A percentile compares a stretch with the other conserved stretches of the same genome.
Conservation (phyloP, 1,284 basidiomycete species). For the Taiwanofungus camphoratus region DNA sequence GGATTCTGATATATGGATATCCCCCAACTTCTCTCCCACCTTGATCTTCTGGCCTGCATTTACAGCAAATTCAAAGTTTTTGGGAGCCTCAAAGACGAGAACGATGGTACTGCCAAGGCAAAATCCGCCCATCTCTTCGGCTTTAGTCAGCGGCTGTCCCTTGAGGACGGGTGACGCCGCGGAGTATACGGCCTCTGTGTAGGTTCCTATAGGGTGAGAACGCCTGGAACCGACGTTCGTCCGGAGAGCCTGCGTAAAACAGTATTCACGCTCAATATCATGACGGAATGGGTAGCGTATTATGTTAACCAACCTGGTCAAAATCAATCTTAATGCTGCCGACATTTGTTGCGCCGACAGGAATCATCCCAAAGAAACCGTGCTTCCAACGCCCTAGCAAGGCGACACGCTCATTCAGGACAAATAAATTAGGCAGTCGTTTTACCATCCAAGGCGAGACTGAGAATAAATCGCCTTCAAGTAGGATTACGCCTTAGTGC, state of each 20-base stretch:
- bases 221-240: slow-evolving; percentile 70
- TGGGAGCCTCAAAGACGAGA: slow-evolving; percentile 93
- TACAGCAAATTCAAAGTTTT: slow-evolving; percentile 78
- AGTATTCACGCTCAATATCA: background rate
- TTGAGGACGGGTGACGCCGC: slow-evolving; percentile 76
- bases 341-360: slow-evolving; percentile 97
- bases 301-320: slow-evolving; percentile 58
- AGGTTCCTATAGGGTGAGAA: slow-evolving; percentile 82
- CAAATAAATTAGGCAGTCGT: slow-evolving; percentile 89
- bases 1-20: slow-evolving; percentile 35
- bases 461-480: slow-evolving; percentile 88
- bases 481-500: too few species aligned
- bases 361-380: slow-evolving; percentile 97
- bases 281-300: background rate
- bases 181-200: slow-evolving; percentile 87
- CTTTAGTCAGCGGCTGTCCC: slow-evolving; percentile 83
- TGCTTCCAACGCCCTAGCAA: slow-evolving; percentile 94
- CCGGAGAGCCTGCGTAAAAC: slow-evolving; percentile 53
- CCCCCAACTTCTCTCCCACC: slow-evolving; percentile 77
- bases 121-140: slow-evolving; percentile 98
- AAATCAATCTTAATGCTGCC: slow-evolving; percentile 97
- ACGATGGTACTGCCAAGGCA: slow-evolving; percentile 94
- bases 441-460: slow-evolving; percentile 96
- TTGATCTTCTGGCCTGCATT: slow-evolving; percentile 82
- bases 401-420: slow-evolving; percentile 96